A percentile compares a stretch with the other conserved stretches of the same genome.
Conservation (phyloP, 305 asterid species). For the Solanum hybrid region DNA sequence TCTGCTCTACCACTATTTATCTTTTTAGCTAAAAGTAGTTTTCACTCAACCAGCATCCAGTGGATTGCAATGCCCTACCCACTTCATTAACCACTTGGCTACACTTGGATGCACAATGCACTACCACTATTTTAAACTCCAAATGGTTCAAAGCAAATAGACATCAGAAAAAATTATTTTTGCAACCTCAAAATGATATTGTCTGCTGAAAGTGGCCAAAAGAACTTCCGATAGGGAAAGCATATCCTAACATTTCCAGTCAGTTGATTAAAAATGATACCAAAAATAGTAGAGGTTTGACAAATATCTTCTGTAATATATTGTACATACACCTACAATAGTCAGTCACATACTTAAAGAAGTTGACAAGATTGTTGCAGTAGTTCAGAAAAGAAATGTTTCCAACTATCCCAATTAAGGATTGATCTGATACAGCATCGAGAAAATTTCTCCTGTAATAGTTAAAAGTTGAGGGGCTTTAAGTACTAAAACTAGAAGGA, state of each 20-base stretch:
- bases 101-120: neutral
- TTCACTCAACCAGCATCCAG: neutral
- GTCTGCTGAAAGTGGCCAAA: neutral
- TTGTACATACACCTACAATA: neutral
- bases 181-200: neutral
- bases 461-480: neutral
- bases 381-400: neutral
- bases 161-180: neutral
- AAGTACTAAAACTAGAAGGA: neutral
- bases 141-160: neutral
- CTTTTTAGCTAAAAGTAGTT: neutral
- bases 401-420: neutral
- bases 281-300: neutral
- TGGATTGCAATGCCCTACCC: neutral
- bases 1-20: neutral
- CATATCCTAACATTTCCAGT: neutral
- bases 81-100: neutral
- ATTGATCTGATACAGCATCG: neutral
- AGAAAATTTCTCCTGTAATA: neutral
- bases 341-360: neutral
- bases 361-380: neutral
- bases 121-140: neutral
- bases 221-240: neutral
- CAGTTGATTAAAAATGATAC: neutral
- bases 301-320: neutral